phyloP scores from a whole-genome alignment of 2,329 filamentous ascomycete species.

The Aspergillus tamarii region DNA sequence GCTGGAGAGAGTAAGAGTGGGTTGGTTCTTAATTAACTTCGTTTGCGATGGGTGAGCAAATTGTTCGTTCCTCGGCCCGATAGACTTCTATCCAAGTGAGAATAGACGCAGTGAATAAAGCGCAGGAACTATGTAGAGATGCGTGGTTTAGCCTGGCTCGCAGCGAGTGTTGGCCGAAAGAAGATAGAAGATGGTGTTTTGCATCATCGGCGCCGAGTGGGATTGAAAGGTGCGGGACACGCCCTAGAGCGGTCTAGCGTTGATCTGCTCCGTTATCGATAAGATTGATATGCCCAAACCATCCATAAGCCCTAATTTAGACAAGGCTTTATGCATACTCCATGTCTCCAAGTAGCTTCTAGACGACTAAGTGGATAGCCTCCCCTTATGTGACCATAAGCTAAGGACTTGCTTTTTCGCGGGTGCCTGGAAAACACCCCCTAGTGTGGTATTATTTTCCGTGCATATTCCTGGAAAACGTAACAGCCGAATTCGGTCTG shows the following conservation, averaged over 20 bases:
- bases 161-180: background rate
- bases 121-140: background rate
- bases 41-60: background rate
- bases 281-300: slow-evolving; percentile 19
- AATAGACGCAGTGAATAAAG: background rate
- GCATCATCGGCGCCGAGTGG: slow-evolving; percentile 14
- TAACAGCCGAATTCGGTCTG: slow-evolving; percentile 1
- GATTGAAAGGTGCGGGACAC: slow-evolving; percentile 18
- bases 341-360: background rate
- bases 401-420: background rate
- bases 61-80: background rate
- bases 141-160: background rate
- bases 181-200: slow-evolving; percentile 1
- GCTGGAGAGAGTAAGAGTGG: background rate
- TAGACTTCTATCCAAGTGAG: background rate
- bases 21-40: background rate
- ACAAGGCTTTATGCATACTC: background rate
- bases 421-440: background rate
- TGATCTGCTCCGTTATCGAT: slow-evolving; percentile 24
- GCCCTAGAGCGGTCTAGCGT: slow-evolving; percentile 17
- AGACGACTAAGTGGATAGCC: background rate
- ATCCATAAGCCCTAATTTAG: slow-evolving; percentile 6
- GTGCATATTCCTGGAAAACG: too few species aligned
- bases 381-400: background rate
- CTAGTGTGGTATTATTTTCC: background rate